Conservation (phyloP, 495 filamentous ascomycete genomes). For the Extremus antarcticus region DNA sequence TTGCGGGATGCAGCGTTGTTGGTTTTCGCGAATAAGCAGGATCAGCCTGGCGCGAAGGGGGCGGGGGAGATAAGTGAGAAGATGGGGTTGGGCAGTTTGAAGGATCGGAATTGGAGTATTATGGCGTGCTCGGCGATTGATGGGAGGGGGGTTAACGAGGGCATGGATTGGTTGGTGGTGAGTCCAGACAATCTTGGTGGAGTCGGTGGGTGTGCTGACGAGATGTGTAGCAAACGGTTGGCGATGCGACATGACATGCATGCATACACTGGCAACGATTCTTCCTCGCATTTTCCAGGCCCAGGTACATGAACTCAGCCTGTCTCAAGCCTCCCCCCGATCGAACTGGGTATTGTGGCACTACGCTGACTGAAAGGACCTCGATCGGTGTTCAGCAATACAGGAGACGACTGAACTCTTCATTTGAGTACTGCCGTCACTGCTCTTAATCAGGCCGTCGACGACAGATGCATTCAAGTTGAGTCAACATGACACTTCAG, state of each 20-base stretch:
- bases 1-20: constrained; percentile 81
- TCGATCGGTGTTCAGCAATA: too few relatives aligned
- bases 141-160: constrained; percentile 84
- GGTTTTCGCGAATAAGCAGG: constrained; percentile 98
- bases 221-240: constrained; percentile 15
- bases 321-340: too few relatives aligned
- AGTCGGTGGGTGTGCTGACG: background rate
- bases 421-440: too few relatives aligned
- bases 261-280: background rate
- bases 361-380: too few relatives aligned
- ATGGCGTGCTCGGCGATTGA: constrained; percentile 94
- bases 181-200: constrained; percentile 32
- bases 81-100: constrained; percentile 73
- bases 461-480: too few relatives aligned
- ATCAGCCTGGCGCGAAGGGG: constrained; percentile 93
- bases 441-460: too few relatives aligned
- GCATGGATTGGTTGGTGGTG: constrained; percentile 99
- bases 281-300: background rate
- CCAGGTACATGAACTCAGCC: background rate
- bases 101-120: constrained; percentile 98
- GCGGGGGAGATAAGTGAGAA: constrained; percentile 95
- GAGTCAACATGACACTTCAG: too few relatives aligned
- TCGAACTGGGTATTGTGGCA: too few relatives aligned
- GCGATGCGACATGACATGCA: constrained; percentile 10
- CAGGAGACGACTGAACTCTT: too few relatives aligned